Percentiles rank a stretch among this genome's conserved stretches.
Evolutionary conservation across 768 basidiomycete genomes (phyloP).

Genomic region (Cystofilobasidium ferigula): DNA sequence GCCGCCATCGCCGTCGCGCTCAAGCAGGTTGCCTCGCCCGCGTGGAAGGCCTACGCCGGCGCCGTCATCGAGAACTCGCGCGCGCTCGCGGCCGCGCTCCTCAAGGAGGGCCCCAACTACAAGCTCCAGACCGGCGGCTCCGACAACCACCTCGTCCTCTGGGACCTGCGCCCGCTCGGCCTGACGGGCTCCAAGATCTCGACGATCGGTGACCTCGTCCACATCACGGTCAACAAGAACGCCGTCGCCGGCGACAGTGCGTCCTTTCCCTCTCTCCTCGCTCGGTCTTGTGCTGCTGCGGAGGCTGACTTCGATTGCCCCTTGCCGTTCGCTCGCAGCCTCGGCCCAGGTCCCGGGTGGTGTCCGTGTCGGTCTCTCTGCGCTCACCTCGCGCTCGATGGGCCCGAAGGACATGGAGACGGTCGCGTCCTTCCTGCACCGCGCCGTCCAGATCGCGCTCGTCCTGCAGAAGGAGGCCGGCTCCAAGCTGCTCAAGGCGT

Average conservation of each 20-base stretch:
- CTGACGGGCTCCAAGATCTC: conserved; percentile 97
- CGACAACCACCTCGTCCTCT: conserved; percentile 94
- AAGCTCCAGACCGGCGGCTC: conserved; percentile 93
- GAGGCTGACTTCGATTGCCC: background rate
- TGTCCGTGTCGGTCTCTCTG: conserved; percentile 88
- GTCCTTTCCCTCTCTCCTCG: conserved; percentile 5
- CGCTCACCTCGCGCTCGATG: conserved; percentile 92
- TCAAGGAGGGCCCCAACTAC: conserved; percentile 58
- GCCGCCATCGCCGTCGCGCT: conserved; percentile 88
- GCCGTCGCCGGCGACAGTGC: conserved; percentile 82
- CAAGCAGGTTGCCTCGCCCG: conserved; percentile 77
- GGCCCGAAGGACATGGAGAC: conserved; percentile 64
- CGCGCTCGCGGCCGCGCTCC: conserved; percentile 60
- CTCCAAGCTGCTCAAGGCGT: conserved; percentile 89
- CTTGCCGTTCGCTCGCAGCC: conserved; percentile 31
- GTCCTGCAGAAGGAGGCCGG: conserved; percentile 89
- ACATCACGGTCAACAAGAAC: conserved; percentile 87
- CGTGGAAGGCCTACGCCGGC: conserved; percentile 81
- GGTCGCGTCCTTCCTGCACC: conserved; percentile 85
- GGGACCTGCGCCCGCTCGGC: conserved; percentile 90
- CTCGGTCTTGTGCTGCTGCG: background rate
- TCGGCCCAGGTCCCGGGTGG: conserved; percentile 94
- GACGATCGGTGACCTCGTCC: conserved; percentile 92
- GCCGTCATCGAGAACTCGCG: conserved; percentile 85
- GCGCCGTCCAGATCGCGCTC: conserved; percentile 81